Evolutionary conservation across 192 early-diverging fungal species (phyloP).

Genomic region (Gigaspora rosea): DNA sequence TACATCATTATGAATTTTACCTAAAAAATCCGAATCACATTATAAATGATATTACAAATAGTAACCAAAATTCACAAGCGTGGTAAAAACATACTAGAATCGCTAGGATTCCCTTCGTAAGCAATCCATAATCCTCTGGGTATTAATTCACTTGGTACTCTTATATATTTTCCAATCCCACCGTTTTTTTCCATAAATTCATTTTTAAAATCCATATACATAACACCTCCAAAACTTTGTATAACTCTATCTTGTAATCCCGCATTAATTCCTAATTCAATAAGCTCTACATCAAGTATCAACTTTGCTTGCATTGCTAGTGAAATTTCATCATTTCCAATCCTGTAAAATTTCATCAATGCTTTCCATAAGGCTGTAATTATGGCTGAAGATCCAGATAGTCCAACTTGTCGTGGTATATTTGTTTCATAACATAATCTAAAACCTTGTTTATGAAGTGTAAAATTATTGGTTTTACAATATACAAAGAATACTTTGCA

Average conservation of each 20-base stretch:
- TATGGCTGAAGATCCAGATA: constrained; percentile 58
- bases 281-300: constrained; percentile 54
- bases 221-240: constrained; percentile 60
- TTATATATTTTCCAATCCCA: constrained; percentile 50
- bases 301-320: constrained; percentile 55
- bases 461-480: constrained; percentile 41
- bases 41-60: background rate
- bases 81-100: constrained; percentile 44
- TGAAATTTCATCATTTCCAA: constrained; percentile 43
- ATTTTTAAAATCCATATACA: constrained; percentile 66
- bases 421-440: constrained; percentile 54
- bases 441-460: constrained; percentile 52
- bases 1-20: constrained; percentile 57
- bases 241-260: constrained; percentile 69
- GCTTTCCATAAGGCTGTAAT: constrained; percentile 57
- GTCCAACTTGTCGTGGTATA: constrained; percentile 60
- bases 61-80: no score
- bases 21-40: background rate
- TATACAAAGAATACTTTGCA: constrained; percentile 54
- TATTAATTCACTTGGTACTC: constrained; percentile 37
- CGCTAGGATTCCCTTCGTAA: constrained; percentile 56
- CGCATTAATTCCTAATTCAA: constrained; percentile 58
- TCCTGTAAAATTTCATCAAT: constrained; percentile 44
- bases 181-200: constrained; percentile 47
- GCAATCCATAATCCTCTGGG: constrained; percentile 51